Conservation (phyloP, 805 yeast genomes). For the Candida coquimbonensis region DNA sequence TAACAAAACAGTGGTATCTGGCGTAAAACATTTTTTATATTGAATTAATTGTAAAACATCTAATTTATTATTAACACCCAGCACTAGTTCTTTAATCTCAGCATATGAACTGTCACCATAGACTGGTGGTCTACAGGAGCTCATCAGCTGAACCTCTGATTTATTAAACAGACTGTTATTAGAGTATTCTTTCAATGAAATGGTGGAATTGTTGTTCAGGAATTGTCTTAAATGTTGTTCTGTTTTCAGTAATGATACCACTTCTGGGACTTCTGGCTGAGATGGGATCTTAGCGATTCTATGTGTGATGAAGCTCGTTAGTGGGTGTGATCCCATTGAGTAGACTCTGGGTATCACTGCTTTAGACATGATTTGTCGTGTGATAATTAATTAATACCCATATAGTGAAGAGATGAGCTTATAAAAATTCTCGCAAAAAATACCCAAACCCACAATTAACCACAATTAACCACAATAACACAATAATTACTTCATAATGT, state of each 20-base stretch:
- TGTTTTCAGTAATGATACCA: conserved; percentile 36
- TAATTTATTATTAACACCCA: conserved; percentile 11
- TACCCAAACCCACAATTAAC: background rate
- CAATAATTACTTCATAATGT: conserved; percentile 40
- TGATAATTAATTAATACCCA: background rate
- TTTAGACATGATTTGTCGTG: background rate
- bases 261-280: conserved; percentile 31
- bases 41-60: conserved; percentile 12
- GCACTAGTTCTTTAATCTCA: conserved; percentile 14
- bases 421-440: background rate
- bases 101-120: conserved; percentile 17
- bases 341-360: conserved; percentile 27
- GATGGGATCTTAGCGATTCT: conserved; percentile 32
- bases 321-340: conserved; percentile 39
- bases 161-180: conserved; percentile 6
- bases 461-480: no score
- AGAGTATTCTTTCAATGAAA: conserved; percentile 19
- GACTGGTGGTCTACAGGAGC: conserved; percentile 21
- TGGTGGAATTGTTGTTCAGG: conserved; percentile 31
- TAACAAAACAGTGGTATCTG: conserved; percentile 50
- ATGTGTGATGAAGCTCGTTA: conserved; percentile 33
- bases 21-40: conserved; percentile 20
- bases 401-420: background rate
- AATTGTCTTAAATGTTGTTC: conserved; percentile 36
- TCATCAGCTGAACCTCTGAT: conserved; percentile 12